These are phyloP conservation scores for Phytophthora brassicae DNA, from an alignment of 352 stramenopile genomes.

Conservation along the genomic window DNA sequence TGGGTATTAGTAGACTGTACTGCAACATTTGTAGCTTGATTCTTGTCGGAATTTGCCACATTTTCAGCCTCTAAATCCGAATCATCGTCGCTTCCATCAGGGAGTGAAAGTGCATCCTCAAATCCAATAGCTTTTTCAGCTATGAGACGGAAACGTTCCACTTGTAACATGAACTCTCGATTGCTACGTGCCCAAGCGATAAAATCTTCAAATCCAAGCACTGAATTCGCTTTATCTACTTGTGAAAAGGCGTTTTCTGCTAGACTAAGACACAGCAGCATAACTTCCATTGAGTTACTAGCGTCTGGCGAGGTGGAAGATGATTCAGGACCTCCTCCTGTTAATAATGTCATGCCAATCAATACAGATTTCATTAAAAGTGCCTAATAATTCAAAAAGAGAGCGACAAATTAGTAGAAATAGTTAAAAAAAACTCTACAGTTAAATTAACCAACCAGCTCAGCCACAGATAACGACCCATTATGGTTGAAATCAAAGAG, in stretches of 20 bases:
- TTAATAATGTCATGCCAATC: constrained; percentile 69
- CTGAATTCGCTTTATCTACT: constrained; percentile 45
- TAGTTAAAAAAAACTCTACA: background rate
- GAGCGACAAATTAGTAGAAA: background rate
- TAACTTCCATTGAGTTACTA: constrained; percentile 32
- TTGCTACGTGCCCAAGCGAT: constrained; percentile 84
- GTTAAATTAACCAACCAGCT: constrained; percentile 43
- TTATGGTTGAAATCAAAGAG: constrained; percentile 86
- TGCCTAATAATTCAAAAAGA: constrained; percentile 29
- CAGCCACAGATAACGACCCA: constrained; percentile 67
- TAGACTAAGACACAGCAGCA: constrained; percentile 50
- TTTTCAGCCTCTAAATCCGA: constrained; percentile 71
- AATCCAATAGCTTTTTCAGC: constrained; percentile 67
- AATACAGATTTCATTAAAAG: constrained; percentile 83
- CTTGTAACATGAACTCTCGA: constrained; percentile 83
- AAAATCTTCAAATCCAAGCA: constrained; percentile 77
- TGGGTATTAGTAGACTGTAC: background rate
- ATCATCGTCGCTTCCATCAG: constrained; percentile 69
- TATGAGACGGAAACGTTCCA: constrained; percentile 76
- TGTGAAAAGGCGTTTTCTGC: constrained; percentile 59
- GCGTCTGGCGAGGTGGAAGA: background rate
- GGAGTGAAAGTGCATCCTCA: constrained; percentile 63
- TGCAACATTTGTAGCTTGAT: background rate
- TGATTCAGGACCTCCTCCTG: constrained; percentile 29
- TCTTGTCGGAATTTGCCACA: constrained; percentile 2